Evolutionary conservation across 768 basidiomycete species (phyloP).

Genomic region (Hericium alpestre): DNA sequence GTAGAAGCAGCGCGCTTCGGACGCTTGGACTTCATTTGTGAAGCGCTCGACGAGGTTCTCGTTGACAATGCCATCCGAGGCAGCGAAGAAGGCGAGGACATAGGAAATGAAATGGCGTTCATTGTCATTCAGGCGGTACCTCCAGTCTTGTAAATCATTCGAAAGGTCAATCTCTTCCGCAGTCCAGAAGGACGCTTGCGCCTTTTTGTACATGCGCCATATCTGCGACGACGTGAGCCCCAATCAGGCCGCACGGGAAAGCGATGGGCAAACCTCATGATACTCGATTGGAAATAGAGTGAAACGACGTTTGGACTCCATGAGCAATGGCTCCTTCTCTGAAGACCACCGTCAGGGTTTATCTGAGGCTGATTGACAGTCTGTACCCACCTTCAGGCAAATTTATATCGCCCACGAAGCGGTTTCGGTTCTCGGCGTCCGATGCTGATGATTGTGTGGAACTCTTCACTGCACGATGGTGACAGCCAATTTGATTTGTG

Average conservation of each 20-base stretch:
- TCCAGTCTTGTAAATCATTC: slow-evolving; percentile 80
- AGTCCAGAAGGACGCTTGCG: slow-evolving; percentile 90
- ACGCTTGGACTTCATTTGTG: slow-evolving; percentile 81
- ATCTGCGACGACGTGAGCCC: slow-evolving; percentile 38
- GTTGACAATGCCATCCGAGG: slow-evolving; percentile 93
- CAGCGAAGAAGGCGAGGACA: slow-evolving; percentile 93
- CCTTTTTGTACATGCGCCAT: slow-evolving; percentile 94
- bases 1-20: slow-evolving; percentile 93
- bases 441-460: too few relatives aligned
- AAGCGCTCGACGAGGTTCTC: slow-evolving; percentile 94
- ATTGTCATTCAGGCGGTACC: slow-evolving; percentile 62
- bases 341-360: background rate
- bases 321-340: slow-evolving; percentile 68
- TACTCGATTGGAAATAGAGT: slow-evolving; percentile 93
- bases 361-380: background rate
- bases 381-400: slow-evolving; percentile 32
- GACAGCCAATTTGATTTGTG: too few relatives aligned
- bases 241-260: background rate
- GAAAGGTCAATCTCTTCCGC: slow-evolving; percentile 88
- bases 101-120: slow-evolving; percentile 88
- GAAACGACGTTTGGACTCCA: slow-evolving; percentile 68
- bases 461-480: too few relatives aligned
- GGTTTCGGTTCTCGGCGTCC: slow-evolving; percentile 20
- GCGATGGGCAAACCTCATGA: slow-evolving; percentile 50
- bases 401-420: slow-evolving; percentile 46